These are phyloP conservation scores for Ulota crispa DNA, from an alignment of 225 moss, liverwort and hornwort species.

Conservation along the genomic window DNA sequence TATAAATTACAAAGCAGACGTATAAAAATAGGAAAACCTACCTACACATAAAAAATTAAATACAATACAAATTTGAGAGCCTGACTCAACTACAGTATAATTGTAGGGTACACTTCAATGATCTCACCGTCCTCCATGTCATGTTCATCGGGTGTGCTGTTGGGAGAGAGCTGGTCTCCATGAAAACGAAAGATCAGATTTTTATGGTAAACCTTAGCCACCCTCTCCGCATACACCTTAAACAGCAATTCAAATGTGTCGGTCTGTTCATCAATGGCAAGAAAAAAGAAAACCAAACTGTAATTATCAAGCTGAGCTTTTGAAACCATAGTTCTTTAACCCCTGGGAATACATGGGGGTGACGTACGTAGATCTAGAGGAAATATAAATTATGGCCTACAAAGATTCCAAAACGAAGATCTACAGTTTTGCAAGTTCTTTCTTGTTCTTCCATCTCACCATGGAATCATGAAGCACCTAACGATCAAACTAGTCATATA, in stretches of 20 bases:
- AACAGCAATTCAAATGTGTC: conserved; percentile 72
- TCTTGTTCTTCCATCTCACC: no score
- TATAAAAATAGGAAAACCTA: not conserved
- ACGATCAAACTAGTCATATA: no score
- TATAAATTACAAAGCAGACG: not conserved
- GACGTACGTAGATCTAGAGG: no score
- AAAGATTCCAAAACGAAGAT: no score
- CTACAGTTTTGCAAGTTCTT: no score
- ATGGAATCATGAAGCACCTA: no score
- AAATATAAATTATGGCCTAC: no score
- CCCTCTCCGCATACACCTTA: conserved; percentile 43
- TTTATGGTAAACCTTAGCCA: conserved; percentile 26
- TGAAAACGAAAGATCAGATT: conserved; percentile 62
- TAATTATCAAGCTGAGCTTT: not conserved
- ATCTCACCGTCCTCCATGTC: conserved; percentile 67
- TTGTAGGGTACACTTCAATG: conserved; percentile 56
- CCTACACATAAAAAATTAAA: not conserved
- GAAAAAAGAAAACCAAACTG: no score
- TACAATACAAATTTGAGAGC: conserved; percentile 18
- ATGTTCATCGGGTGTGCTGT: conserved; percentile 50
- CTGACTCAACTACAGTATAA: conserved; percentile 22
- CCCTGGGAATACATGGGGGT: not conserved
- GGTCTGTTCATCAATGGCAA: conserved; percentile 39
- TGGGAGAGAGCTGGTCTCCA: conserved; percentile 47
- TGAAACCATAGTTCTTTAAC: not conserved